These are phyloP conservation scores for Microcera coccophila DNA, from an alignment of 2,329 filamentous ascomycete species.

Conservation along the genomic window DNA sequence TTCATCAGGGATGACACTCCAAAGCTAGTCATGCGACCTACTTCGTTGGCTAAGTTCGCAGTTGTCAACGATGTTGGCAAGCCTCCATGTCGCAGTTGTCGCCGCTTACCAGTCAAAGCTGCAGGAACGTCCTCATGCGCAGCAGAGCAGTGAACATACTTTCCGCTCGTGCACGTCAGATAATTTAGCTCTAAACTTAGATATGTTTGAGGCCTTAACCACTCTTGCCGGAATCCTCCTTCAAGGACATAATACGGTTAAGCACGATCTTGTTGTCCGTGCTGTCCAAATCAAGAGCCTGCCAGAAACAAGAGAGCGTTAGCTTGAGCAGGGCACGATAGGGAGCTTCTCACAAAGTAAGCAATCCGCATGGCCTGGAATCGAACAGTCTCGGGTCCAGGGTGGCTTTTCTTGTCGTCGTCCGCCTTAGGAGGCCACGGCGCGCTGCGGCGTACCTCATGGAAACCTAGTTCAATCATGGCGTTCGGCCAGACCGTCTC, in stretches of 20 bases:
- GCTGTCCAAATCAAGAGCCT: slow-evolving; percentile 71
- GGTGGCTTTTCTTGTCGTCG: slow-evolving; percentile 63
- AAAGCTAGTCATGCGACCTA: no score
- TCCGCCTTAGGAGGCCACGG: slow-evolving; percentile 80
- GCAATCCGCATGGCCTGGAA: slow-evolving; percentile 91
- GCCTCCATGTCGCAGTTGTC: no score
- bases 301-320: background rate
- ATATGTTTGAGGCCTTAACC: no score
- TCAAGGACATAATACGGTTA: slow-evolving; percentile 84
- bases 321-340: slow-evolving; percentile 5
- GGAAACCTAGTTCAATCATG: slow-evolving; percentile 77
- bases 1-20: no score
- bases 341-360: slow-evolving; percentile 62
- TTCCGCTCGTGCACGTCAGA: no score
- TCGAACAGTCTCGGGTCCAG: slow-evolving; percentile 69
- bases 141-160: no score
- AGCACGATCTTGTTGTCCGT: slow-evolving; percentile 72
- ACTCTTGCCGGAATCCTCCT: slow-evolving; percentile 72
- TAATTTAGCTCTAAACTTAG: no score
- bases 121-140: no score
- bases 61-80: no score
- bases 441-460: slow-evolving; percentile 67
- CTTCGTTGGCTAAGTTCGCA: no score
- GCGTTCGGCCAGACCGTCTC: slow-evolving; percentile 76
- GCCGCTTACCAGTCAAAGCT: background rate